Percentiles rank a stretch among this genome's conserved stretches.
These are phyloP conservation scores for Protomyces macrosporus DNA, from an alignment of 1,139 yeast species.

Conservation along the genomic window DNA sequence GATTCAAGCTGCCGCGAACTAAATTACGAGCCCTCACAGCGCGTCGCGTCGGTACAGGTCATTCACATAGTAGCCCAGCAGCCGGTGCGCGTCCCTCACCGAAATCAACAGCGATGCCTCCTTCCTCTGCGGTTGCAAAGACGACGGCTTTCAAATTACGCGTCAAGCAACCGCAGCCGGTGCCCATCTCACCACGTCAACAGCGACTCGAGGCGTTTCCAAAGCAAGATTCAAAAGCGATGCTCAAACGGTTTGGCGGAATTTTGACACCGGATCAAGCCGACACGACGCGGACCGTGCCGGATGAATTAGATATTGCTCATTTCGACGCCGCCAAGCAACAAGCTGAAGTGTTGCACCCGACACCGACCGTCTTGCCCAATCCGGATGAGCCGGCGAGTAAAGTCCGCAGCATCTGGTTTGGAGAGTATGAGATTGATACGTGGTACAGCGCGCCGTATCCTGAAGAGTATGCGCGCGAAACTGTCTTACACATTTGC, in stretches of 20 bases:
- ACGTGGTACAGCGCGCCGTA: conserved; percentile 95
- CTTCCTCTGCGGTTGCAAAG: not conserved
- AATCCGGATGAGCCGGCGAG: conserved; percentile 29
- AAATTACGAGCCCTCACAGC: not conserved
- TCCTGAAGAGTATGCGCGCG: conserved; percentile 75
- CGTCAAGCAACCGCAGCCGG: conserved; percentile 5
- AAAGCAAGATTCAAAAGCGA: conserved; percentile 32
- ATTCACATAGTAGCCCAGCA: not conserved
- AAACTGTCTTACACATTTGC: conserved; percentile 64
- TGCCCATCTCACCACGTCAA: not conserved
- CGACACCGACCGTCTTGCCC: conserved; percentile 3
- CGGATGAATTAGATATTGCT: conserved; percentile 49
- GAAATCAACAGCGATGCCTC: not conserved
- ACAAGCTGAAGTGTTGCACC: conserved; percentile 3
- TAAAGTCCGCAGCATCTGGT: conserved; percentile 49
- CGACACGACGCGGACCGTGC: conserved; percentile 57
- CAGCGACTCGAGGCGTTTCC: conserved; percentile 14
- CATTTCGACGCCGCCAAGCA: conserved; percentile 44
- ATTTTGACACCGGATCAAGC: conserved; percentile 56
- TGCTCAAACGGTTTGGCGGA: conserved; percentile 58
- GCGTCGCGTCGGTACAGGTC: not conserved
- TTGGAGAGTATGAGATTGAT: conserved; percentile 66
- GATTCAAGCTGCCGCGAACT: not conserved
- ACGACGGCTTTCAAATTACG: conserved; percentile 3
- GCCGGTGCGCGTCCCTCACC: not conserved